A percentile compares a stretch with the other conserved stretches of the same genome.
Evolutionary conservation across 495 filamentous ascomycete species (phyloP).

Genomic region (Bryoglossum gracile): DNA sequence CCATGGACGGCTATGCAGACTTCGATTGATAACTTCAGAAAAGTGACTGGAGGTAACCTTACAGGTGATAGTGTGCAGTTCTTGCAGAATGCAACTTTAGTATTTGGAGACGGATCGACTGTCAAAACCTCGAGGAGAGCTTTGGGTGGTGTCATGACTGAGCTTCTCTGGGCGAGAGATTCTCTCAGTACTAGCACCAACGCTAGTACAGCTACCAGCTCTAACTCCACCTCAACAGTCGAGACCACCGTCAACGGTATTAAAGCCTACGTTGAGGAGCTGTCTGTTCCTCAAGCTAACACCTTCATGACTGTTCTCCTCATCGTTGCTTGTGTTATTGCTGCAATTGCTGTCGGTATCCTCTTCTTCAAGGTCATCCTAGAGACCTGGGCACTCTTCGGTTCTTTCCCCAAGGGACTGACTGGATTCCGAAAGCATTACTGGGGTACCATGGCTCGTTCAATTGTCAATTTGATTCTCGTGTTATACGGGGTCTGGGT

Average conservation of each 20-base stretch:
- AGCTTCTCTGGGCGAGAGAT: slow-evolving; percentile 46
- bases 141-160: slow-evolving; percentile 36
- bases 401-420: slow-evolving; percentile 74
- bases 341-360: slow-evolving; percentile 76
- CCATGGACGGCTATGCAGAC: slow-evolving; percentile 73
- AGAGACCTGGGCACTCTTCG: slow-evolving; percentile 86
- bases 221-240: slow-evolving; percentile 29
- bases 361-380: slow-evolving; percentile 87
- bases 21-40: slow-evolving; percentile 80
- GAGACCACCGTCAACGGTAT: slow-evolving; percentile 44
- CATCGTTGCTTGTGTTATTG: slow-evolving; percentile 82
- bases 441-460: slow-evolving; percentile 82
- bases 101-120: slow-evolving; percentile 47
- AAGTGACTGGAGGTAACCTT: slow-evolving; percentile 76
- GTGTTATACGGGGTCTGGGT: slow-evolving; percentile 93
- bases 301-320: slow-evolving; percentile 95
- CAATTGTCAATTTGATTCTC: slow-evolving; percentile 85
- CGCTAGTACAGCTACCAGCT: slow-evolving; percentile 30
- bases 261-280: slow-evolving; percentile 65
- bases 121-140: slow-evolving; percentile 45
- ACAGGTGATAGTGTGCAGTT: slow-evolving; percentile 69
- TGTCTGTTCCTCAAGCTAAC: slow-evolving; percentile 78
- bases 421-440: slow-evolving; percentile 88
- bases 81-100: slow-evolving; percentile 64
- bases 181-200: slow-evolving; percentile 22